Evolutionary conservation across 2,329 filamentous ascomycete species (phyloP).

Genomic region (Colletotrichum sp.): DNA sequence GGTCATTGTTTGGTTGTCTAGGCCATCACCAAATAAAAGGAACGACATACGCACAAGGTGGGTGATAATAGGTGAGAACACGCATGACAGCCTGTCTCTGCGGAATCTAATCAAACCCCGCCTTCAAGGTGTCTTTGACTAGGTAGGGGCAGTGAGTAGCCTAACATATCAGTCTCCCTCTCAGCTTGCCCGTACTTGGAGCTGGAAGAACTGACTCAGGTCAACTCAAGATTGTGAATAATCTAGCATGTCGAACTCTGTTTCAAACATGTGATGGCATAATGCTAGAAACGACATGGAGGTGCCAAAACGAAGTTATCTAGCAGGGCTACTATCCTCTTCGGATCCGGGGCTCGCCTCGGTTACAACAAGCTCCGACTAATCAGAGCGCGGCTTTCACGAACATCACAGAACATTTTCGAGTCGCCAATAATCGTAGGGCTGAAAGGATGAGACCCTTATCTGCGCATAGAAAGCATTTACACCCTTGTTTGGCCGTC

Average conservation of each 20-base stretch:
- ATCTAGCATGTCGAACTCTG: not conserved
- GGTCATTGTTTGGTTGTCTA: not conserved
- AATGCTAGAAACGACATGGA: not conserved
- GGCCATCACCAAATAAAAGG: not conserved
- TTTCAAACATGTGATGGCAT: not conserved
- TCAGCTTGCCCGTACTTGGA: not conserved
- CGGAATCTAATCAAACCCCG: not conserved
- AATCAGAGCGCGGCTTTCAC: not conserved
- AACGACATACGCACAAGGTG: not conserved
- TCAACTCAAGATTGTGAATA: not conserved
- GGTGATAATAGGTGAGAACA: not conserved
- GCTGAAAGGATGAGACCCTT: not conserved
- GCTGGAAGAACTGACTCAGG: not conserved
- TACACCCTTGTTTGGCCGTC: not conserved
- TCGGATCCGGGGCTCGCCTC: not conserved
- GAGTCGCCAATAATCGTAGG: not conserved
- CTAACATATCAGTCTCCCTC: not conserved
- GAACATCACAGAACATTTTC: not conserved
- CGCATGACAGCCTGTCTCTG: not conserved
- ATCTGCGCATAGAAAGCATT: not conserved
- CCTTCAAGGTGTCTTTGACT: accelerated
- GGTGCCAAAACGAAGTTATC: not conserved
- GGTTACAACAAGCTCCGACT: not conserved
- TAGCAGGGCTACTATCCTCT: not conserved
- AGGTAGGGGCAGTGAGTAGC: not conserved